These are phyloP conservation scores for Betula pendula DNA, from an alignment of 306 rosid genomes.

Conservation along the genomic window DNA sequence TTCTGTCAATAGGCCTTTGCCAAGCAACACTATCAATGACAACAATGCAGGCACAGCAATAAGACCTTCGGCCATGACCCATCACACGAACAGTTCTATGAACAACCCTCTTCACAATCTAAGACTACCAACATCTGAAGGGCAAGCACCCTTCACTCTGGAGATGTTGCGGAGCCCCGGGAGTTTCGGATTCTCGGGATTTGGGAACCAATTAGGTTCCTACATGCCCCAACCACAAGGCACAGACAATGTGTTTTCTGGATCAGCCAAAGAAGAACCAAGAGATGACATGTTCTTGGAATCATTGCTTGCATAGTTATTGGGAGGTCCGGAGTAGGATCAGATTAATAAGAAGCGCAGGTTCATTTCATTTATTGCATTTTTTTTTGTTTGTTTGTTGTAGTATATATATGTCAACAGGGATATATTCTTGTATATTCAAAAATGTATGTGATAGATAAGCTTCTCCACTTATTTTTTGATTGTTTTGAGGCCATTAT, in stretches of 20 bases:
- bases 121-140: constrained; percentile 37
- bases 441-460: constrained; percentile 28
- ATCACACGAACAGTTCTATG: constrained; percentile 27
- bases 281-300: constrained; percentile 72
- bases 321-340: constrained; percentile 15
- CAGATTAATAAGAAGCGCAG: constrained; percentile 24
- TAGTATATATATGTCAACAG: constrained; percentile 32
- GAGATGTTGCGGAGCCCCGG: constrained; percentile 55
- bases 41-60: constrained; percentile 33
- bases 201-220: constrained; percentile 46
- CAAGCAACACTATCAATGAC: constrained; percentile 22
- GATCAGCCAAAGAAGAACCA: constrained; percentile 84
- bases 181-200: constrained; percentile 50
- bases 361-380: constrained; percentile 55
- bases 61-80: constrained; percentile 42
- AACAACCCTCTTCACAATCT: constrained; percentile 34
- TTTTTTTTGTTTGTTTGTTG: constrained; percentile 35
- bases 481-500: constrained; percentile 38
- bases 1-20: constrained; percentile 52
- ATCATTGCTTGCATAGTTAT: constrained; percentile 42
- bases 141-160: constrained; percentile 43
- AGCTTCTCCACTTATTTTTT: constrained; percentile 25
- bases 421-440: constrained; percentile 38
- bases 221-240: constrained; percentile 52
- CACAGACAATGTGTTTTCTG: constrained; percentile 42